Evolutionary conservation across 169 alveolate genomes (phyloP).

Genomic region (Plasmodium knowlesi): DNA sequence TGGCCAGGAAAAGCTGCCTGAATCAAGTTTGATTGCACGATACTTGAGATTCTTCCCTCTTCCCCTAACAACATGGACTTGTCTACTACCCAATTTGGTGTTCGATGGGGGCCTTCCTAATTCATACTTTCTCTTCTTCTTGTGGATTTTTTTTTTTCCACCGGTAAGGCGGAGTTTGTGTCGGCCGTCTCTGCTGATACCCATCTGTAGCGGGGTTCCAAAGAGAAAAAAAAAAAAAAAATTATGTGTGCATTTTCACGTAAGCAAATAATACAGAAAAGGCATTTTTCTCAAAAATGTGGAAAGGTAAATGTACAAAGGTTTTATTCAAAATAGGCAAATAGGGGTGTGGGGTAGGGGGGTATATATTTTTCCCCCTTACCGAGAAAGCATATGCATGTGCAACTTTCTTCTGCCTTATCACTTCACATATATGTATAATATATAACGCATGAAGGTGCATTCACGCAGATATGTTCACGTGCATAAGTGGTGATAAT

Average conservation of each 20-base stretch:
- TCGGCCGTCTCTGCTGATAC: slow-evolving; percentile 99
- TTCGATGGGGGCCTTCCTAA: slow-evolving; percentile 98
- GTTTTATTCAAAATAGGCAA: neutral
- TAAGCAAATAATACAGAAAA: neutral
- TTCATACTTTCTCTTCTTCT: slow-evolving; percentile 99
- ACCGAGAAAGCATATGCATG: neutral
- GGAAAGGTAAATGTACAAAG: neutral
- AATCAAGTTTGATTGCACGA: slow-evolving; percentile 97
- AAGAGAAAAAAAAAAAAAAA: neutral
- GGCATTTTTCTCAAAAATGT: neutral
- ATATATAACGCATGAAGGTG: neutral
- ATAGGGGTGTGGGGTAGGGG: too few relatives aligned
- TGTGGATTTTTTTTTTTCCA: slow-evolving; percentile 99
- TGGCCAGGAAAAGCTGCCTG: slow-evolving; percentile 98
- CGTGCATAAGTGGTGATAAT: neutral
- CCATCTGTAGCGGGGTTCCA: slow-evolving; percentile 88
- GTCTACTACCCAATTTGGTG: slow-evolving; percentile 96
- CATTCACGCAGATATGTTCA: neutral
- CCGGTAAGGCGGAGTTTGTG: slow-evolving; percentile 99
- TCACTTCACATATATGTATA: neutral
- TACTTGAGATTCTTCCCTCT: slow-evolving; percentile 97
- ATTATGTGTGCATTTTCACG: neutral
- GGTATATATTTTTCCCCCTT: slow-evolving; percentile 2
- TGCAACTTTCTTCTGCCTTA: neutral
- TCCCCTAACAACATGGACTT: slow-evolving; percentile 96